These are phyloP conservation scores for Dothidotthia symphoricarpi DNA, from an alignment of 2,329 filamentous ascomycete genomes.

Conservation along the genomic window DNA sequence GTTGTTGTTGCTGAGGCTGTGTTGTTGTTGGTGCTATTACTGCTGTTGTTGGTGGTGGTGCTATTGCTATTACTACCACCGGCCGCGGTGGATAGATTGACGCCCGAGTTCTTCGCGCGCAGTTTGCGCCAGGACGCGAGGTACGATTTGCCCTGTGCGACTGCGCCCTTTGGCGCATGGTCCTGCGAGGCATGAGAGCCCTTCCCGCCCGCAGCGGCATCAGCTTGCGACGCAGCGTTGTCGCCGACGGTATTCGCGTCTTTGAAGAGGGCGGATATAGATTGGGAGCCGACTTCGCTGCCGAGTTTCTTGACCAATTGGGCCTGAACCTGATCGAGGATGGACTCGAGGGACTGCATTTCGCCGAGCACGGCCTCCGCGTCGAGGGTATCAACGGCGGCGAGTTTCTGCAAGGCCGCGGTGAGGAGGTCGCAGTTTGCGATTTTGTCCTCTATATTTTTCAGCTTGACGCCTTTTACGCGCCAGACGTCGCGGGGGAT, in stretches of 20 bases:
- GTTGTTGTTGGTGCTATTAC: no score
- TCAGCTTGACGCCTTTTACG: conserved; percentile 90
- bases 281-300: conserved; percentile 85
- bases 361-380: conserved; percentile 91
- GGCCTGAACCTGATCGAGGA: conserved; percentile 82
- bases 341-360: conserved; percentile 82
- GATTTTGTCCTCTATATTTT: conserved; percentile 89
- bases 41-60: no score
- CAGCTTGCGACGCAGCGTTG: conserved; percentile 25
- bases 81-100: conserved; percentile 51
- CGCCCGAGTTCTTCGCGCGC: conserved; percentile 79
- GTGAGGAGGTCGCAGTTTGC: conserved; percentile 88
- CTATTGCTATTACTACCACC: conserved; percentile 41
- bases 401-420: conserved; percentile 79
- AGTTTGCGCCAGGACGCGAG: conserved; percentile 88
- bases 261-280: conserved; percentile 71
- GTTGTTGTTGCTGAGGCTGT: conserved; percentile 23
- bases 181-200: conserved; percentile 33
- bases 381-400: conserved; percentile 81
- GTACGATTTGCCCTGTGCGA: conserved; percentile 62
- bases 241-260: conserved; percentile 53
- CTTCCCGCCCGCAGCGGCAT: conserved; percentile 24
- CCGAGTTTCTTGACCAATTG: conserved; percentile 79
- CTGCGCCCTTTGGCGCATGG: conserved; percentile 34
- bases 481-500: conserved; percentile 90